These are phyloP conservation scores for Hypoxylon lienhwacheense DNA, from an alignment of 495 filamentous ascomycete genomes.

Conservation along the genomic window DNA sequence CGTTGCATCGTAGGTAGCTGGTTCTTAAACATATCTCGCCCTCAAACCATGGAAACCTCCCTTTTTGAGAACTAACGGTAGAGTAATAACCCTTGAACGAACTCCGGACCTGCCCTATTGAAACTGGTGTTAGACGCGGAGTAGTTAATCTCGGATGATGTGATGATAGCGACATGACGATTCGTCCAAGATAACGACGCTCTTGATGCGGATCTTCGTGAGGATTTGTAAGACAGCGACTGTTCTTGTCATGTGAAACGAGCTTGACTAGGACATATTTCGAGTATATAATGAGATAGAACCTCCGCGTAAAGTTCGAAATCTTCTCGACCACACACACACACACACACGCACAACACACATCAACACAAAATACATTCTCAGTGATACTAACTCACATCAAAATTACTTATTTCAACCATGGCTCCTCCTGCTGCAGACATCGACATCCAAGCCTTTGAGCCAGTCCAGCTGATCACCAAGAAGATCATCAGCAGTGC, in stretches of 20 bases:
- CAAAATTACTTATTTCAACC: not conserved
- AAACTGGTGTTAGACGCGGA: conserved; percentile 31
- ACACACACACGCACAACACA: no score
- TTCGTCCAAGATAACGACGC: conserved; percentile 22
- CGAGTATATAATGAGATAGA: conserved; percentile 14
- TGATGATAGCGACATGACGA: conserved; percentile 10
- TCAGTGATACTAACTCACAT: not conserved
- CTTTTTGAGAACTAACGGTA: conserved; percentile 3
- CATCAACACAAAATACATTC: not conserved
- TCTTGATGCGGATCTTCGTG: conserved; percentile 25
- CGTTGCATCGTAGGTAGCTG: no score
- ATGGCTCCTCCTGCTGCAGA: conserved; percentile 44
- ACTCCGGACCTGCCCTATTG: not conserved
- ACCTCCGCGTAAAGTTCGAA: no score
- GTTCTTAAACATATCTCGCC: conserved; percentile 3
- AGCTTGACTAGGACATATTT: not conserved
- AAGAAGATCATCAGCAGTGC: conserved; percentile 50
- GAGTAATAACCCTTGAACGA: conserved; percentile 14
- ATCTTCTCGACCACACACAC: not conserved
- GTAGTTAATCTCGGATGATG: conserved; percentile 33
- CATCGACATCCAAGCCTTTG: conserved; percentile 34
- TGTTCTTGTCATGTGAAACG: conserved; percentile 6
- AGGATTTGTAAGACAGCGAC: conserved; percentile 17
- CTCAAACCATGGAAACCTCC: not conserved
- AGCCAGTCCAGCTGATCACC: conserved; percentile 48